Evolutionary conservation across 2,329 filamentous ascomycete genomes (phyloP).

Genomic region (Monosporascus sp.): DNA sequence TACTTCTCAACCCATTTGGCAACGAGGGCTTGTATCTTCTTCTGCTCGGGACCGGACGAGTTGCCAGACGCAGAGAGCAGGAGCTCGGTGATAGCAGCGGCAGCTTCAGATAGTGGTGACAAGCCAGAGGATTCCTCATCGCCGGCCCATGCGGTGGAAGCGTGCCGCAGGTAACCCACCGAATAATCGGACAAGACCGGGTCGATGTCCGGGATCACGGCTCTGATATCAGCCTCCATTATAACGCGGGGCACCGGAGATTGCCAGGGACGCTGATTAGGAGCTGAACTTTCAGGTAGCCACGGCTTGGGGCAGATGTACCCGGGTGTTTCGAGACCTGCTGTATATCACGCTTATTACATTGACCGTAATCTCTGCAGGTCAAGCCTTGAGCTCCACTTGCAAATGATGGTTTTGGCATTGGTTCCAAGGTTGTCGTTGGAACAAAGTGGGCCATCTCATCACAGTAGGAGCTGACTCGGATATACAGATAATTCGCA

Average conservation of each 20-base stretch:
- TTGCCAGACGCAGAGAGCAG: slow-evolving; percentile 91
- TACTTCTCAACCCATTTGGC: slow-evolving; percentile 85
- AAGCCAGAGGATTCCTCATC: slow-evolving; percentile 66
- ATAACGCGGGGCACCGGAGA: slow-evolving; percentile 9
- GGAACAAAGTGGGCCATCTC: too few relatives aligned
- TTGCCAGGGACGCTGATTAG: slow-evolving; percentile 4
- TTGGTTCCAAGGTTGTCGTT: too few relatives aligned
- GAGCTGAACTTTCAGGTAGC: background rate
- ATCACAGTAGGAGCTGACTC: too few relatives aligned
- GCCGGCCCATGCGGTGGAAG: slow-evolving; percentile 74
- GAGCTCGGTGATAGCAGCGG: slow-evolving; percentile 77
- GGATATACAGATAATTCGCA: too few relatives aligned
- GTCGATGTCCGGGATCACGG: slow-evolving; percentile 81
- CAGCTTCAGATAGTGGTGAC: slow-evolving; percentile 80
- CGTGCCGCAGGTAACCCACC: slow-evolving; percentile 89
- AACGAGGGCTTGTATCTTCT: slow-evolving; percentile 76
- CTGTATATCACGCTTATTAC: too few relatives aligned
- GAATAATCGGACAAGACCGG: slow-evolving; percentile 88
- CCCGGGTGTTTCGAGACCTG: too few relatives aligned
- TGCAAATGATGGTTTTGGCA: too few relatives aligned
- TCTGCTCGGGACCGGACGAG: slow-evolving; percentile 65
- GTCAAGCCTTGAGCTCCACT: too few relatives aligned
- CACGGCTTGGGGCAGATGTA: too few relatives aligned
- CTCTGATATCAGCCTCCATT: slow-evolving; percentile 87
- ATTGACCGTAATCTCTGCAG: too few relatives aligned